Evolutionary conservation across 805 yeast genomes (phyloP).

Genomic region (Yamadazyma nakazawae): DNA sequence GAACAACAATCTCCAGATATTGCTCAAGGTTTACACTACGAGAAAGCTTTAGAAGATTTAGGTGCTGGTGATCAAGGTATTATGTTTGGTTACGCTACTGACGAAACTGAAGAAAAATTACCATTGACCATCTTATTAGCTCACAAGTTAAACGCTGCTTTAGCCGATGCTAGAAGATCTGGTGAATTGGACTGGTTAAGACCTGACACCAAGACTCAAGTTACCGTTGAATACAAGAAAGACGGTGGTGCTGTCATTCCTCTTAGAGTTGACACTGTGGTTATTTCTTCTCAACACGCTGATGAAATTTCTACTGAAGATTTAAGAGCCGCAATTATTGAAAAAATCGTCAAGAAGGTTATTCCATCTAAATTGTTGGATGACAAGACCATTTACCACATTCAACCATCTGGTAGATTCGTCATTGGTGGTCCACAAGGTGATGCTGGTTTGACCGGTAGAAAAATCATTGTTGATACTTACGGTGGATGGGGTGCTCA

Average conservation of each 20-base stretch:
- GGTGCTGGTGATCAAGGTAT: constrained; percentile 99
- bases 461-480: constrained; percentile 98
- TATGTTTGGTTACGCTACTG: constrained; percentile 99
- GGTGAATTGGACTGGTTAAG: constrained; percentile 95
- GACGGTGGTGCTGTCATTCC: constrained; percentile 96
- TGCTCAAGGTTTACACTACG: constrained; percentile 98
- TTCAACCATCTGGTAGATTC: constrained; percentile 99
- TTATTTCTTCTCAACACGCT: constrained; percentile 96
- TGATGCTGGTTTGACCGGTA: constrained; percentile 99
- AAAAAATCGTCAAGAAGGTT: constrained; percentile 86
- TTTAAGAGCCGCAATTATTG: constrained; percentile 71
- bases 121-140: constrained; percentile 93
- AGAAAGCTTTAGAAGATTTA: constrained; percentile 89
- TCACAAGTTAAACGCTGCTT: constrained; percentile 93
- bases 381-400: constrained; percentile 94
- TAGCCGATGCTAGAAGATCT: constrained; percentile 96
- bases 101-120: constrained; percentile 95
- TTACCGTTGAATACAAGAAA: constrained; percentile 92
- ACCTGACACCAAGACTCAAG: constrained; percentile 99
- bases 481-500: constrained; percentile 99
- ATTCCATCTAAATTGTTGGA: constrained; percentile 88
- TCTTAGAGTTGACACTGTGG: constrained; percentile 94
- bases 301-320: constrained; percentile 93
- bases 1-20: constrained; percentile 99
- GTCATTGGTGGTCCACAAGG: constrained; percentile 99